Evolutionary conservation across 2,329 filamentous ascomycete genomes (phyloP), one percentile per base, ranked within the genome.

Genomic region (Pleurostoma richardsiae): DNA sequence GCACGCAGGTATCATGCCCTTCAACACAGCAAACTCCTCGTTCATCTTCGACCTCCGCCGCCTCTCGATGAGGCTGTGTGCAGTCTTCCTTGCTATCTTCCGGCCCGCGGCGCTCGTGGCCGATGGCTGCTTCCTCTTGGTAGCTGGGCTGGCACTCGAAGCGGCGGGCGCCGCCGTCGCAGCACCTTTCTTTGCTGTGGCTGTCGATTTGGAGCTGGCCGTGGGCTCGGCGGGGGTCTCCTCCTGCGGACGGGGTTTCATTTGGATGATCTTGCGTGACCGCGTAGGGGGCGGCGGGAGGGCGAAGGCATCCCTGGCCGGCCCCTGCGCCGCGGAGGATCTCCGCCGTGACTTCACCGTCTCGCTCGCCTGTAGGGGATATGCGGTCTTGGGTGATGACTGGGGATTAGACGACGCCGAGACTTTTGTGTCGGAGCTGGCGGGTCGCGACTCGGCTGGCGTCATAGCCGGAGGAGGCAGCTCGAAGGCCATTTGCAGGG

Each of bases 41-140:
- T 99, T 97, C 92, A 97, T 99, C 73, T 97, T 99, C 10, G 89
- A 95, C 52, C 94, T 77, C 57, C 94, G 74, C 48, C 92, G 74
- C 41, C 94, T 77, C 70, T 99, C 94, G 56, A 97, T 99, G 54
- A 97, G 70, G 59, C 90, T 96, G 62, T 99, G 94, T 8, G 94
- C 94, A 2, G 92, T 97, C 71, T 96, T 97, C 54, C 94, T 80
- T 5, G 94, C 91, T 55, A 94, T 95, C 72, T 96, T 97, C 47
- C 90, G 80, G n/a, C 90, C 90, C 1, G 91, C 90, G 1, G 88
- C 88, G 56, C 87, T 95, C 5, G 85, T 86, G 1, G 82, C 79
- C 44, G 80, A 83, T 2, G 84, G 78, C 57, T 89, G 83, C 70
- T 92, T 95, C 72, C 83, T 89, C 71, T 91, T 92, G 8, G 74